These are phyloP conservation scores for Penicillium maclennaniae DNA, from an alignment of 495 filamentous ascomycete genomes.

Conservation along the genomic window DNA sequence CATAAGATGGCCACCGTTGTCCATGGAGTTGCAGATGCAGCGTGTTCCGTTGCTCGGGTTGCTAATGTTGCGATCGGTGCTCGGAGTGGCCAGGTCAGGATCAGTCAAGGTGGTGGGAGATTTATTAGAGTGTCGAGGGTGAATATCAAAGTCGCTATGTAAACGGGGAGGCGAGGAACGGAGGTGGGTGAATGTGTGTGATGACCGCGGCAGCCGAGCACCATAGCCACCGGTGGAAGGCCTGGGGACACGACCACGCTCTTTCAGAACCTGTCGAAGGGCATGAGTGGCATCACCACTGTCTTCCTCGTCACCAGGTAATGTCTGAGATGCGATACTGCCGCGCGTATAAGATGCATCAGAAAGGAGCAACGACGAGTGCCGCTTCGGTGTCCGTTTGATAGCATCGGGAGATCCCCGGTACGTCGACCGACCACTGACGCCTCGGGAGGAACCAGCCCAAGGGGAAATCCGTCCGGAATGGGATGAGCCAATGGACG, in stretches of 20 bases:
- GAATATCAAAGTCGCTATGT: conserved; percentile 36
- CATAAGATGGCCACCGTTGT: conserved; percentile 67
- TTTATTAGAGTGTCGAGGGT: conserved; percentile 37
- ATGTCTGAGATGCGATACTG: conserved; percentile 51
- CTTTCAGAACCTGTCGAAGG: conserved; percentile 68
- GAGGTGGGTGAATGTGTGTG: conserved; percentile 36
- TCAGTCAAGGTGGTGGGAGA: conserved; percentile 70
- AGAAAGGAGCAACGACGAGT: conserved; percentile 31
- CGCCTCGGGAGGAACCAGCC: conserved; percentile 33
- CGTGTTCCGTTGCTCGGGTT: conserved; percentile 58
- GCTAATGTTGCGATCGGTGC: conserved; percentile 51
- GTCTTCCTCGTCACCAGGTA: conserved; percentile 48
- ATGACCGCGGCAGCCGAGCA: conserved; percentile 27
- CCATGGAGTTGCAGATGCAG: conserved; percentile 67
- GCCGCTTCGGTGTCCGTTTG: conserved; percentile 37
- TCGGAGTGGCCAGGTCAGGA: conserved; percentile 62
- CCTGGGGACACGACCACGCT: conserved; percentile 50
- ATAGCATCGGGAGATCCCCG: conserved; percentile 33
- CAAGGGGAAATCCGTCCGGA: conserved; percentile 44
- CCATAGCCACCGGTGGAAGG: conserved; percentile 32
- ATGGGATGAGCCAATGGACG: conserved; percentile 43
- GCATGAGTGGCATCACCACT: conserved; percentile 57
- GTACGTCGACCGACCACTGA: conserved; percentile 25
- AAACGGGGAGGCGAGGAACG: conserved; percentile 46
- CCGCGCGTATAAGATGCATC: conserved; percentile 35